A percentile compares a stretch with the other conserved stretches of the same genome.
phyloP scores from a whole-genome alignment of 345 rosid species.

The Eucalyptus coolabah region DNA sequence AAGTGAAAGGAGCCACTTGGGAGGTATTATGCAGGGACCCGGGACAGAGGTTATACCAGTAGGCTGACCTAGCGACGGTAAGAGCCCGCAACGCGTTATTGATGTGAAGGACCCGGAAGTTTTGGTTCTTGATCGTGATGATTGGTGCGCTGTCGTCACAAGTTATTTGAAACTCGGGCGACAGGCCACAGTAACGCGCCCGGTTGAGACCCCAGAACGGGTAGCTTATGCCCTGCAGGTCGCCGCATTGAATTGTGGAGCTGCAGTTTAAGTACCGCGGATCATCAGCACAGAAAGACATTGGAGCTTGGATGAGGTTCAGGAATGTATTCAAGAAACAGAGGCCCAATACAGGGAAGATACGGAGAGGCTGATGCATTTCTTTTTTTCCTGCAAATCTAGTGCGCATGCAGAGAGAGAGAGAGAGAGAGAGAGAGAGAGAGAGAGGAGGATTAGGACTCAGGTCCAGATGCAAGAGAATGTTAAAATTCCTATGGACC shows the following conservation, averaged over 20 bases:
- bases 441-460: background rate
- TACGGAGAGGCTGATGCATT: background rate
- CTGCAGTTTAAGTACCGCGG: background rate
- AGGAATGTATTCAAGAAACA: background rate
- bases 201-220: background rate
- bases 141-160: background rate
- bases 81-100: background rate
- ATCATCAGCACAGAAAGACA: background rate
- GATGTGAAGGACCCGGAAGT: background rate
- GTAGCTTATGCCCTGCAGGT: background rate
- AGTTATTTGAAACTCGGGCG: background rate
- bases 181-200: background rate
- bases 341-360: background rate
- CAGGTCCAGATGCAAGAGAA: background rate
- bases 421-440: background rate
- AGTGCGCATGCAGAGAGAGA: background rate
- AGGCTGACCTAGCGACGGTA: background rate
- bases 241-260: background rate
- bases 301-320: background rate
- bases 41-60: background rate
- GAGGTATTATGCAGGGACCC: background rate
- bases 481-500: background rate
- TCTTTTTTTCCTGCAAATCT: background rate
- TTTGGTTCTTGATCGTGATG: background rate
- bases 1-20: background rate